A percentile compares a stretch with the other conserved stretches of the same genome.
These are phyloP conservation scores for Fusarium setosum DNA, from an alignment of 2,329 filamentous ascomycete species.

Conservation along the genomic window DNA sequence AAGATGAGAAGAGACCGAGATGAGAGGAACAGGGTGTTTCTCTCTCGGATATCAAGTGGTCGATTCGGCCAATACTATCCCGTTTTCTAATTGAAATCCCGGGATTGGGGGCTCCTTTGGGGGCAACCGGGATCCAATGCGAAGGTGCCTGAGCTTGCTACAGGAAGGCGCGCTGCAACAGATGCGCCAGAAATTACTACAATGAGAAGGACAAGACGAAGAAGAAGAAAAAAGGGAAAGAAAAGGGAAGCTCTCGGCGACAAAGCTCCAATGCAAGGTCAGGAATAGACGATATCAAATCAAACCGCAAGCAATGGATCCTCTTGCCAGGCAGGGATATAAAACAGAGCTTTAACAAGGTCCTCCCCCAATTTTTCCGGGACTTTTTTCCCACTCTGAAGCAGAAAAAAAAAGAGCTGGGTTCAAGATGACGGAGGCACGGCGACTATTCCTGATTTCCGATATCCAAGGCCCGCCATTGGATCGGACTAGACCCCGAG, in stretches of 20 bases:
- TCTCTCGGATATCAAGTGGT: slow-evolving; percentile 4
- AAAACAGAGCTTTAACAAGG: neutral
- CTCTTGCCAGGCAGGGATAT: slow-evolving; percentile 8
- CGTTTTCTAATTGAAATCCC: slow-evolving; percentile 30
- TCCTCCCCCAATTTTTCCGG: neutral
- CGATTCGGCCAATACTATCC: slow-evolving; percentile 25
- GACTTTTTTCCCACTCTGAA: neutral
- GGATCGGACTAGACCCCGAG: slow-evolving; percentile 34
- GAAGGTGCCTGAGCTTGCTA: slow-evolving; percentile 1
- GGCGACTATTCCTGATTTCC: slow-evolving; percentile 4
- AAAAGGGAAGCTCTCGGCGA: neutral
- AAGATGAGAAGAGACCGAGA: neutral
- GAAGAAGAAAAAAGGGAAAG: neutral
- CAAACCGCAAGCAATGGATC: slow-evolving; percentile 1
- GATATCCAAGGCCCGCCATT: slow-evolving; percentile 16
- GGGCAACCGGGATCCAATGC: slow-evolving; percentile 7
- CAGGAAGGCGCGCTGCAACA: slow-evolving; percentile 4
- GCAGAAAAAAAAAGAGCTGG: no score
- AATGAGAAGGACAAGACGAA: neutral
- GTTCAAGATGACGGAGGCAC: slow-evolving; percentile 11
- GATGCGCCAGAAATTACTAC: neutral
- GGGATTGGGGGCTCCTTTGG: slow-evolving; percentile 28
- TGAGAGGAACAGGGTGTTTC: neutral
- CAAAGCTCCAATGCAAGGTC: neutral
- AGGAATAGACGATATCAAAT: neutral